phyloP scores from a whole-genome alignment of 2,329 filamentous ascomycete species.

The Penicillium thymicola region DNA sequence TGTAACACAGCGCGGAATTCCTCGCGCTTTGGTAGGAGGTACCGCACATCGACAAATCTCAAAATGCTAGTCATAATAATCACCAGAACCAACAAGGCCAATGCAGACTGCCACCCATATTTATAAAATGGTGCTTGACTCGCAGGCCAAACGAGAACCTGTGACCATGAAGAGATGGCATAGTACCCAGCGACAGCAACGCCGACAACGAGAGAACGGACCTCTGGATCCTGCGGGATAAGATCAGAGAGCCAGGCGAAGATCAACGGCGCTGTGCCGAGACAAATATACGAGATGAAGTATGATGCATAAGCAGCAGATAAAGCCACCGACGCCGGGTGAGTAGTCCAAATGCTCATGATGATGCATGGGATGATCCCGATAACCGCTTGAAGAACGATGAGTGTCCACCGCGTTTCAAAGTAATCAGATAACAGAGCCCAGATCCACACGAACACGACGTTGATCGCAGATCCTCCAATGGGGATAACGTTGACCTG shows the following conservation, averaged over 20 bases:
- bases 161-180: slow-evolving; percentile 51
- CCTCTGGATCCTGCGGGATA: slow-evolving; percentile 51
- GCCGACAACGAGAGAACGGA: slow-evolving; percentile 49
- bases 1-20: slow-evolving; percentile 18
- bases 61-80: slow-evolving; percentile 46
- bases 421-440: slow-evolving; percentile 52
- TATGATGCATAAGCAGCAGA: slow-evolving; percentile 52
- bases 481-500: slow-evolving; percentile 52
- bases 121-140: slow-evolving; percentile 50
- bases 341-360: slow-evolving; percentile 54
- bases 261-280: slow-evolving; percentile 53
- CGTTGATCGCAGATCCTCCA: slow-evolving; percentile 48
- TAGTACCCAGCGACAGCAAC: slow-evolving; percentile 51
- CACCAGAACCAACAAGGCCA: slow-evolving; percentile 46
- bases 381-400: slow-evolving; percentile 49
- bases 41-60: slow-evolving; percentile 46
- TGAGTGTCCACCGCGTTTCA: slow-evolving; percentile 50
- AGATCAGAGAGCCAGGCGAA: slow-evolving; percentile 54
- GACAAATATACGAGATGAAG: slow-evolving; percentile 49
- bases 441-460: slow-evolving; percentile 55
- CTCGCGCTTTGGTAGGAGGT: slow-evolving; percentile 29
- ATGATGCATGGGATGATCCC: slow-evolving; percentile 49
- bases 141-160: slow-evolving; percentile 53
- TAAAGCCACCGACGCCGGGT: slow-evolving; percentile 43
- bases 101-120: slow-evolving; percentile 50